Conservation (phyloP, 768 basidiomycete genomes). For the Tremella mesenterica region DNA sequence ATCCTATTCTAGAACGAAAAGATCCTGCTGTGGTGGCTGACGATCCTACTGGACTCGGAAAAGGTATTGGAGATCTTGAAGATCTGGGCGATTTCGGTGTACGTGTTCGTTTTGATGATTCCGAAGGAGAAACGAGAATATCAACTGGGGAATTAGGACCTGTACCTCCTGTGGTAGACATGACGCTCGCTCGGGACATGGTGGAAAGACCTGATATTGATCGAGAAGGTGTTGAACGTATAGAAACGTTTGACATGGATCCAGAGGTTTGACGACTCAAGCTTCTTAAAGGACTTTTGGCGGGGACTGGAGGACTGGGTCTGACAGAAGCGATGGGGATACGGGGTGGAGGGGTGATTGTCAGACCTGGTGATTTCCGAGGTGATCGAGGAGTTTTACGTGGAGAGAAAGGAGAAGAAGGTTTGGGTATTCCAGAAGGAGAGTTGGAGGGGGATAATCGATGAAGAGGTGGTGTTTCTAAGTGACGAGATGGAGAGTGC, state of each 20-base stretch:
- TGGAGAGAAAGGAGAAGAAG: too few species aligned
- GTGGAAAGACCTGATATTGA: not conserved
- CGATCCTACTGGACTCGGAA: not conserved
- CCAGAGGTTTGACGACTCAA: constrained; percentile 14
- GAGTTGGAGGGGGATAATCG: too few species aligned
- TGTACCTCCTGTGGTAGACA: not conserved
- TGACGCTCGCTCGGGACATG: not conserved
- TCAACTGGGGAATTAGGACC: not conserved
- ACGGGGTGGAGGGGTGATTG: constrained; percentile 3
- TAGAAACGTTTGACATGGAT: not conserved
- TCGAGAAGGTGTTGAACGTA: not conserved
- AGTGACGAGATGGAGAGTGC: too few species aligned
- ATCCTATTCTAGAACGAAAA: too few species aligned
- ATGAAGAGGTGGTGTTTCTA: too few species aligned
- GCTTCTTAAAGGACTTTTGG: constrained; percentile 24
- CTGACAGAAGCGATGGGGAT: not conserved
- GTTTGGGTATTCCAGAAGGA: too few species aligned
- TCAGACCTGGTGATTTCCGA: constrained; percentile 6
- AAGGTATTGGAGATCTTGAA: not conserved
- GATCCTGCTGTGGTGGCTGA: not conserved
- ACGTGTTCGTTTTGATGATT: not conserved
- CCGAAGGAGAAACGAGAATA: not conserved
- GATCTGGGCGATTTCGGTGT: not conserved
- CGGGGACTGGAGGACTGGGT: constrained; percentile 34
- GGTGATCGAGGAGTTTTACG: too few species aligned